These are phyloP conservation scores for Aureoboletus auriporus DNA, from an alignment of 768 basidiomycete genomes.

Conservation along the genomic window DNA sequence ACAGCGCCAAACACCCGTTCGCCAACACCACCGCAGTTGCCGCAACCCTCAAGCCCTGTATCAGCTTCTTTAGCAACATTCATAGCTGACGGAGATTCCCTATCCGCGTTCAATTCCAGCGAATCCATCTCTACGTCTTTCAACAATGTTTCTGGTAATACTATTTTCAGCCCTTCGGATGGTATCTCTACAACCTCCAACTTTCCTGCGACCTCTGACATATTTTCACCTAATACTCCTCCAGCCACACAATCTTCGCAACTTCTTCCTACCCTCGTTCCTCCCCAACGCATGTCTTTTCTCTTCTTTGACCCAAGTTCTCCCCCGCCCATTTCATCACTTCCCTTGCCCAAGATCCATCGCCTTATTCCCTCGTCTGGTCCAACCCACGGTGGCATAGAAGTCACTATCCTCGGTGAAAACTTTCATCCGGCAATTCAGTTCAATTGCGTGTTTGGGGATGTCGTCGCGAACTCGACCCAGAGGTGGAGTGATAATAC, in stretches of 20 bases:
- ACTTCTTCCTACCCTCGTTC: conserved; percentile 16
- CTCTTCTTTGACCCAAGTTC: conserved; percentile 58
- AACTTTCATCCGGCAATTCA: conserved; percentile 78
- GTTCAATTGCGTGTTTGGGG: conserved; percentile 83
- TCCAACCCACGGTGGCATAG: conserved; percentile 89
- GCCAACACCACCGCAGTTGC: conserved; percentile 26
- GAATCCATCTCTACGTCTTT: conserved; percentile 10
- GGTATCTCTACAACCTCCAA: conserved; percentile 13
- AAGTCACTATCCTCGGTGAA: conserved; percentile 89
- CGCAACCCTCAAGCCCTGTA: conserved; percentile 15
- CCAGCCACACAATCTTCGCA: conserved; percentile 17
- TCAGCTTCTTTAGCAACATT: conserved; percentile 2
- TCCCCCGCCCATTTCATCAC: conserved; percentile 41
- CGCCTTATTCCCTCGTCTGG: conserved; percentile 81
- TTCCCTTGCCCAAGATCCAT: conserved; percentile 71
- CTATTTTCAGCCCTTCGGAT: conserved; percentile 16
- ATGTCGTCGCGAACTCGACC: conserved; percentile 73
- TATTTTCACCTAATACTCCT: conserved; percentile 15
- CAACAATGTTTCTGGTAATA: background rate
- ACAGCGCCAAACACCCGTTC: conserved; percentile 31
- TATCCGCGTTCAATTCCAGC: conserved; percentile 3
- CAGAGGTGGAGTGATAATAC: conserved; percentile 92
- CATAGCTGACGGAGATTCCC: conserved; percentile 4
- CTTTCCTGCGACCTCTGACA: conserved; percentile 16
- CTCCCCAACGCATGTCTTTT: conserved; percentile 48